Evolutionary conservation across 805 yeast species (phyloP).

Genomic region (Yarrowia divulgata): DNA sequence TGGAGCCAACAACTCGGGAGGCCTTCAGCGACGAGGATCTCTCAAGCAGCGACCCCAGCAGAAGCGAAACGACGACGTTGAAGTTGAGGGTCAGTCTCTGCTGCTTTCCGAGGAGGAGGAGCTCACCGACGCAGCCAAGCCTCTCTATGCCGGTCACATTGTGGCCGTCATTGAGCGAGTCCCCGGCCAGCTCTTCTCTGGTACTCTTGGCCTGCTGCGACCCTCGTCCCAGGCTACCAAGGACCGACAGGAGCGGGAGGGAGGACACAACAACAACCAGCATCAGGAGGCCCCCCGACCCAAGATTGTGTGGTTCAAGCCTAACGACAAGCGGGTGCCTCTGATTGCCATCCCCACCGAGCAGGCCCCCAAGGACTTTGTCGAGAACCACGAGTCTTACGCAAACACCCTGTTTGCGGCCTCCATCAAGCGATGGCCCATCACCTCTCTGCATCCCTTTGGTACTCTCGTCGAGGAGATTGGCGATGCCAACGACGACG

Average conservation of each 20-base stretch:
- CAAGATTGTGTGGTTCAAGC: slow-evolving; percentile 98
- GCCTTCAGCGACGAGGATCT: slow-evolving; percentile 79
- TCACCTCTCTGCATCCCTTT: slow-evolving; percentile 96
- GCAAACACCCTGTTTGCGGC: slow-evolving; percentile 87
- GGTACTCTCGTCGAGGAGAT: slow-evolving; percentile 89
- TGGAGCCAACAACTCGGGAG: slow-evolving; percentile 47
- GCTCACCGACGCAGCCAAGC: slow-evolving; percentile 89
- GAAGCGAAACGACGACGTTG: slow-evolving; percentile 97
- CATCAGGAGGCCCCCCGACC: slow-evolving; percentile 57
- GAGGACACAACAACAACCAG: slow-evolving; percentile 51
- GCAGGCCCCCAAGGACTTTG: slow-evolving; percentile 95
- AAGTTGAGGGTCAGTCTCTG: slow-evolving; percentile 96
- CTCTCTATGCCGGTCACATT: slow-evolving; percentile 96
- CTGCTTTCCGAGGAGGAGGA: slow-evolving; percentile 94
- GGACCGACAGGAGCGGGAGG: slow-evolving; percentile 58
- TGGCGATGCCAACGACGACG: slow-evolving; percentile 78
- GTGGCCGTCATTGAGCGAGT: slow-evolving; percentile 98
- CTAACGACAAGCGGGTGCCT: slow-evolving; percentile 97
- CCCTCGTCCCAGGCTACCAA: slow-evolving; percentile 95
- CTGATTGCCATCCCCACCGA: slow-evolving; percentile 98
- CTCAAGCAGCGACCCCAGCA: slow-evolving; percentile 94
- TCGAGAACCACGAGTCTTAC: slow-evolving; percentile 87
- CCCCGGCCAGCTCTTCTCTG: slow-evolving; percentile 95
- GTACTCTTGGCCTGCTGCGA: slow-evolving; percentile 89
- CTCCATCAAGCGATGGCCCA: slow-evolving; percentile 98